These are phyloP conservation scores for Sporothrix schenckii DNA, from an alignment of 2,329 filamentous ascomycete genomes.

Conservation along the genomic window DNA sequence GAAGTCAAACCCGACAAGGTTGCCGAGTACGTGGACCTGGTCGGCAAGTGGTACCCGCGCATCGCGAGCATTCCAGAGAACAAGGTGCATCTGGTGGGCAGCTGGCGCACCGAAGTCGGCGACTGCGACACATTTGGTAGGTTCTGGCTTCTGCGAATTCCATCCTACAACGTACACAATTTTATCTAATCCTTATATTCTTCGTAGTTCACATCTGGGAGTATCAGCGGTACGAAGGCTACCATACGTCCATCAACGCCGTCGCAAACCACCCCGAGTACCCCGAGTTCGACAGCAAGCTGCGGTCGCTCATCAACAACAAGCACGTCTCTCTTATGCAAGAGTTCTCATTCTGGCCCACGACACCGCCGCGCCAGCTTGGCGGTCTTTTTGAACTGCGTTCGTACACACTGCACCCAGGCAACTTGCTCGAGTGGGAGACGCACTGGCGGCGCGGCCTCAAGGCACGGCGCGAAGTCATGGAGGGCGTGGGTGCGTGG, in stretches of 20 bases:
- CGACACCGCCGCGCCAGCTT: conserved; percentile 82
- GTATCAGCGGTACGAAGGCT: conserved; percentile 95
- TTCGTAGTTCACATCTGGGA: conserved; percentile 95
- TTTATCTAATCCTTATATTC: conserved; percentile 2
- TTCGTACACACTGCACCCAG: conserved; percentile 93
- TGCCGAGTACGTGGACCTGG: conserved; percentile 88
- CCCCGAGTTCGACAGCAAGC: conserved; percentile 77
- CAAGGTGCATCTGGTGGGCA: conserved; percentile 93
- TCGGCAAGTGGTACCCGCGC: conserved; percentile 88
- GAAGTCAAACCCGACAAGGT: conserved; percentile 94
- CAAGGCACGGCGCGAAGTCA: conserved; percentile 88
- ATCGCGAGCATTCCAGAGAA: conserved; percentile 85
- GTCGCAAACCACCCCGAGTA: conserved; percentile 85
- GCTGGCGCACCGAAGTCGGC: conserved; percentile 96
- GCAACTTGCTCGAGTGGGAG: conserved; percentile 97
- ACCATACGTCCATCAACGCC: conserved; percentile 85
- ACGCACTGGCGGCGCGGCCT: conserved; percentile 95
- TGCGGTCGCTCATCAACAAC: conserved; percentile 79
- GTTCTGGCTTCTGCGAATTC: conserved; percentile 37
- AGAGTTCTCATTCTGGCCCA: conserved; percentile 99
- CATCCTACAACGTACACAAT: no score
- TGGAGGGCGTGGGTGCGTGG: conserved; percentile 98
- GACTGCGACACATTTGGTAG: conserved; percentile 95
- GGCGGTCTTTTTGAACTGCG: conserved; percentile 94
- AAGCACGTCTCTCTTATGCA: conserved; percentile 96